Percentiles rank a stretch among this genome's conserved stretches.
Evolutionary conservation across 2,329 filamentous ascomycete species (phyloP).

Genomic region (Cladosporium cucumerinum): DNA sequence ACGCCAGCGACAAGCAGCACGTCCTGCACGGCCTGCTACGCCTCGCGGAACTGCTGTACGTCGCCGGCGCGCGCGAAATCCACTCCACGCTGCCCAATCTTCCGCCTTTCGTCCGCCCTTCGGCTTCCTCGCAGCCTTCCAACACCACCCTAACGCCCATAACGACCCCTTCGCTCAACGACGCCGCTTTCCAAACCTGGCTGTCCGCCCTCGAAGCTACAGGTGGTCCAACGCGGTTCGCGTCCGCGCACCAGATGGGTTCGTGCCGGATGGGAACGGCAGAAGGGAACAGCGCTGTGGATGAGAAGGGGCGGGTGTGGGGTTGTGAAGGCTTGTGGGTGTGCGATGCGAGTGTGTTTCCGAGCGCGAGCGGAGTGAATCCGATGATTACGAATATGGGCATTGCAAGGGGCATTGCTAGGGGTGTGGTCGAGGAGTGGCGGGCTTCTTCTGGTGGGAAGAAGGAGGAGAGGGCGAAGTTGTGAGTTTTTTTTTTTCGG

Average conservation of each 20-base stretch:
- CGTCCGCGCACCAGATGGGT: conserved; percentile 80
- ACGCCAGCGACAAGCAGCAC: conserved; percentile 67
- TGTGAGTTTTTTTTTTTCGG: not conserved
- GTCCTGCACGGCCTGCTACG: conserved; percentile 69
- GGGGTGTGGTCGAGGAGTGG: conserved; percentile 46
- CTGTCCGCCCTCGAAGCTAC: conserved; percentile 49
- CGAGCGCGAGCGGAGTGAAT: conserved; percentile 73
- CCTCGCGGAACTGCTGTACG: conserved; percentile 71
- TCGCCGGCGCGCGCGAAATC: conserved; percentile 78
- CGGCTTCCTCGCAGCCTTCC: conserved; percentile 13
- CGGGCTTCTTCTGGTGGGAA: not conserved
- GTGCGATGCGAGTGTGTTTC: conserved; percentile 72
- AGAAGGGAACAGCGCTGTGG: conserved; percentile 43
- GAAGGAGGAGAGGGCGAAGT: conserved; percentile 9
- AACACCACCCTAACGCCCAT: conserved; percentile 22
- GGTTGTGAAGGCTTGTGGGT: conserved; percentile 64
- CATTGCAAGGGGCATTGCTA: conserved; percentile 63
- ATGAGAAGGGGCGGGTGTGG: conserved; percentile 54
- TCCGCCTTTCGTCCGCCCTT: conserved; percentile 57
- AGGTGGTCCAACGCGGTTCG: conserved; percentile 53
- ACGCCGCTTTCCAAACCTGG: conserved; percentile 62
- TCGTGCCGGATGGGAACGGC: conserved; percentile 66
- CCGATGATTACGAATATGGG: conserved; percentile 79
- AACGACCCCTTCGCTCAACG: conserved; percentile 44
- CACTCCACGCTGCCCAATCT: conserved; percentile 61